These are phyloP conservation scores for Penicillium bovifimosum DNA, from an alignment of 495 filamentous ascomycete species.

Conservation along the genomic window DNA sequence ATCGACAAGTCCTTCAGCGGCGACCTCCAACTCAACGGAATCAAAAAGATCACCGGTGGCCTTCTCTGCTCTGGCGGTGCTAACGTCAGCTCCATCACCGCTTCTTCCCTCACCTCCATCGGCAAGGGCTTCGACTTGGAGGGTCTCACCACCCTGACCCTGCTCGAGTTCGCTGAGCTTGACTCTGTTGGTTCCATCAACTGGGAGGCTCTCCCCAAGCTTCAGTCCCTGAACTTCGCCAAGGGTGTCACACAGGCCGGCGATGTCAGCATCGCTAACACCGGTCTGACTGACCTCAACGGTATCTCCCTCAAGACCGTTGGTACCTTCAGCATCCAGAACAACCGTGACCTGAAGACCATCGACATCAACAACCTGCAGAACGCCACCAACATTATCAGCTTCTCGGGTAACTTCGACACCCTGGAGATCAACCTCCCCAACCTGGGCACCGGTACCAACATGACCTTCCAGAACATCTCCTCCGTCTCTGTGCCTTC, in stretches of 20 bases:
- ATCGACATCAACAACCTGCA: conserved; percentile 66
- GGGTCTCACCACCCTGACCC: conserved; percentile 58
- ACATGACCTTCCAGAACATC: conserved; percentile 87
- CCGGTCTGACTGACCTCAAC: conserved; percentile 63
- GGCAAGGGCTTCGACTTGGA: conserved; percentile 61
- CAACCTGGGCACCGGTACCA: conserved; percentile 67
- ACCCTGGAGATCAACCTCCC: conserved; percentile 67
- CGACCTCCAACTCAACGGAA: conserved; percentile 38
- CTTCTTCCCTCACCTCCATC: conserved; percentile 43
- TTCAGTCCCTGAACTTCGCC: conserved; percentile 62
- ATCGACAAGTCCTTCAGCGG: conserved; percentile 51
- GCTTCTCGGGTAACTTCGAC: conserved; percentile 54
- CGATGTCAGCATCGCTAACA: conserved; percentile 73
- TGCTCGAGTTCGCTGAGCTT: conserved; percentile 59
- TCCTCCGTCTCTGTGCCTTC: conserved; percentile 67
- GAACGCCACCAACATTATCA: conserved; percentile 56
- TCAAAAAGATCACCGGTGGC: conserved; percentile 62
- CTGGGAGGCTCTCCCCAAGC: conserved; percentile 66
- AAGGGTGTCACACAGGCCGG: conserved; percentile 57
- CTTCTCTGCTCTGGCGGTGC: conserved; percentile 56
- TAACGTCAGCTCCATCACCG: conserved; percentile 51
- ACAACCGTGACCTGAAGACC: conserved; percentile 64
- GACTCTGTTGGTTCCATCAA: conserved; percentile 56
- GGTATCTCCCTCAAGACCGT: conserved; percentile 70
- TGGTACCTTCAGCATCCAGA: conserved; percentile 65